phyloP scores from a whole-genome alignment of 1,139 yeast species.

The Sugiyamaella japonica region DNA sequence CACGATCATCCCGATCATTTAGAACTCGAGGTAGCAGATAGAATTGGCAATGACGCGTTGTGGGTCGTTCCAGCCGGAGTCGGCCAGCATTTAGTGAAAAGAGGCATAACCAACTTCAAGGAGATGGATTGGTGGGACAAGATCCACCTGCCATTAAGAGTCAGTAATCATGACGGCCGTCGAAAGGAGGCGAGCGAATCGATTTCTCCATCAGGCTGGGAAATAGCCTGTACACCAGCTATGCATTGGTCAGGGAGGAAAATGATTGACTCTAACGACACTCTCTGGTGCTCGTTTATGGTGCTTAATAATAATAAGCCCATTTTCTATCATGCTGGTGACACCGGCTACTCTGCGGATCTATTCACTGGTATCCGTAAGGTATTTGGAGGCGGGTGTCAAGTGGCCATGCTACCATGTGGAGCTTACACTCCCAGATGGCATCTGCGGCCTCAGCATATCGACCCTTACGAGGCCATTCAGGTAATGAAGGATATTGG shows the following conservation, averaged over 20 bases:
- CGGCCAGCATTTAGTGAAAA: conserved; percentile 54
- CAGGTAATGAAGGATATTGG: conserved; percentile 63
- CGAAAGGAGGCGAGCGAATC: not conserved
- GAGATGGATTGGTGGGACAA: conserved; percentile 96
- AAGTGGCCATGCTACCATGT: conserved; percentile 77
- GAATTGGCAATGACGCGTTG: conserved; percentile 58
- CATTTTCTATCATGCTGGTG: conserved; percentile 87
- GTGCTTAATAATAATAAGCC: conserved; percentile 66
- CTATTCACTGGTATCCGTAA: conserved; percentile 64
- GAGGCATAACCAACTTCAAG: conserved; percentile 53
- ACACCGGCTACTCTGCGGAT: conserved; percentile 81
- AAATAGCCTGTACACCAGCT: conserved; percentile 86
- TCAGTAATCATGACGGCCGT: not conserved
- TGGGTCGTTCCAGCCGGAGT: conserved; percentile 92
- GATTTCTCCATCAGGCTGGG: conserved; percentile 51
- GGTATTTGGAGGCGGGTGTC: conserved; percentile 62
- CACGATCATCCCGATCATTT: conserved; percentile 97
- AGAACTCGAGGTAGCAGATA: conserved; percentile 59
- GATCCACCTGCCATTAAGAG: conserved; percentile 43
- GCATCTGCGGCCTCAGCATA: conserved; percentile 91
- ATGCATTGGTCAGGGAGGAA: conserved; percentile 97
- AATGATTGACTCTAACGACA: conserved; percentile 70
- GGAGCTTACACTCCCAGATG: conserved; percentile 95
- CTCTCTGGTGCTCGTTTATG: conserved; percentile 87
- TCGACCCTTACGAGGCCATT: conserved; percentile 75